phyloP scores from a whole-genome alignment of 2,329 filamentous ascomycete genomes.

The Cladosporium velox region DNA sequence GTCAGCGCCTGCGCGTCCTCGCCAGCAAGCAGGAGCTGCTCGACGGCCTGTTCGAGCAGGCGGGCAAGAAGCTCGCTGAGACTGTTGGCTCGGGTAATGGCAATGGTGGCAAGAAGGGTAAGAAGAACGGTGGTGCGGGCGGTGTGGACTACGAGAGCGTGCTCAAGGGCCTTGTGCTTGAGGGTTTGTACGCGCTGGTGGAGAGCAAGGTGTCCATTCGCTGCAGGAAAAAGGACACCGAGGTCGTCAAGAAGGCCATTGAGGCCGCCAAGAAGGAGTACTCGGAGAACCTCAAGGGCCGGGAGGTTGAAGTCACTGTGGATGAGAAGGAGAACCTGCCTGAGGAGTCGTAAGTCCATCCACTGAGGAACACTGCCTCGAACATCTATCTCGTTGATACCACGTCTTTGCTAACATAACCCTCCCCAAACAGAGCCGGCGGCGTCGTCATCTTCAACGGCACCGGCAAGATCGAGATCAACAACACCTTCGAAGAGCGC shows the following conservation, averaged over 20 bases:
- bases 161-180: slow-evolving; percentile 79
- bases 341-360: slow-evolving; percentile 74
- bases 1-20: slow-evolving; percentile 87
- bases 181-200: slow-evolving; percentile 84
- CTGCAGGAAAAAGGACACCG: slow-evolving; percentile 77
- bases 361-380: not conserved
- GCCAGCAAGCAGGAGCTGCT: slow-evolving; percentile 86
- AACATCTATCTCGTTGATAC: not conserved
- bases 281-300: slow-evolving; percentile 69
- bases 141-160: slow-evolving; percentile 69
- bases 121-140: slow-evolving; percentile 60
- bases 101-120: slow-evolving; percentile 47
- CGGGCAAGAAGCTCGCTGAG: slow-evolving; percentile 65
- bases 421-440: slow-evolving; percentile 64
- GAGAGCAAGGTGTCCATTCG: slow-evolving; percentile 76
- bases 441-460: slow-evolving; percentile 80
- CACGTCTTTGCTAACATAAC: not conserved
- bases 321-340: slow-evolving; percentile 79
- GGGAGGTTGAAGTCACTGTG: slow-evolving; percentile 68
- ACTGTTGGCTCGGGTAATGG: slow-evolving; percentile 3
- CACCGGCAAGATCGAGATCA: slow-evolving; percentile 92
- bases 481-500: slow-evolving; percentile 96
- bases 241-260: slow-evolving; percentile 74
- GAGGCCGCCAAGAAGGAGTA: slow-evolving; percentile 78
- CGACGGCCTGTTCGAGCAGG: slow-evolving; percentile 82